Evolutionary conservation across 2,329 filamentous ascomycete species (phyloP), one percentile per base, ranked within the genome.

Genomic region (Pseudogymnoascus sp.): DNA sequence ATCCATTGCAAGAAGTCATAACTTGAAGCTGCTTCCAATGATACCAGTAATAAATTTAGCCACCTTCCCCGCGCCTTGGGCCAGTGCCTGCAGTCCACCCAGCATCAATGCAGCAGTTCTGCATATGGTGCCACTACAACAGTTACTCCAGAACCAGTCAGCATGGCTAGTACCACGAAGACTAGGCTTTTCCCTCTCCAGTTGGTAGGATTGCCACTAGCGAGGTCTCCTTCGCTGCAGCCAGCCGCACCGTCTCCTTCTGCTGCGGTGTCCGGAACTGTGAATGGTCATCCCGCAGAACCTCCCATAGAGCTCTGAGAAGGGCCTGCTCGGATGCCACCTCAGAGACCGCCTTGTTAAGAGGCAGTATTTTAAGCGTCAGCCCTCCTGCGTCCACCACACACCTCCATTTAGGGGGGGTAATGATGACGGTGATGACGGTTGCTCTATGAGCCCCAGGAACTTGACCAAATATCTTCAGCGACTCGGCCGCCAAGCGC

Each of bases 381-480:
- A 36, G 35, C 35, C 35, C 35, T n/a, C 35, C 35, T n/a, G 12
- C 35, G 3, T 36, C 35, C 35, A 36, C 11, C 11, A 14, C 35
- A n/a, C 35, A 38, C 36, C 3, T n/a, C 36, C 16, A 16, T 16
- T 38, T 38, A 38, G 36, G 36, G 36, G 14, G 0, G 19, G 14
- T 36, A 30, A n/a, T n/a, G n/a, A n/a, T n/a, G n/a, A n/a, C n/a
- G n/a, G n/a, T 62, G 25, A 58, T 49, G 23, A 58, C 55, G 19
- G 55, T 19, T 39, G 16, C 58, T 61, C 30, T 19, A 41, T 36
- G 35, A 63, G 41, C 16, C 58, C 58, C 14, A 63, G 62, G 33
- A 64, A 64, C 58, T n/a, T 63, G 25, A 45, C 63, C 22, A 61
- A 64, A 64, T 19, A 61, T 61, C 58, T 64, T 45, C 39, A 64